Base-by-base conservation (phyloP, 2,329 filamentous ascomycete species). In the Ceratocystis cacaofunesta region DNA sequence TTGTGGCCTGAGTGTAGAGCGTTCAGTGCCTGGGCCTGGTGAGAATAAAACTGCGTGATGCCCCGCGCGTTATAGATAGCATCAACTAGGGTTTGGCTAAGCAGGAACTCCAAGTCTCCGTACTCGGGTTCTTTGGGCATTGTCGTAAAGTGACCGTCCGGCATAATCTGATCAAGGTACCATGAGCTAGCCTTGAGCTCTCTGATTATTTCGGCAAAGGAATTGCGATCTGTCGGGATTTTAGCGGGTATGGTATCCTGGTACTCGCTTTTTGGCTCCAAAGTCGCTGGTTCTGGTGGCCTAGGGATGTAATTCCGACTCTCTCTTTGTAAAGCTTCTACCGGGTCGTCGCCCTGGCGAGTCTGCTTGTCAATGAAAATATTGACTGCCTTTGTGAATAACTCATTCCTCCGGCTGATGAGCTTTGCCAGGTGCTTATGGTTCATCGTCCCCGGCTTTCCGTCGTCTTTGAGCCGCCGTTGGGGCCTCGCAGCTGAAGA, bases 1-100 rank as follows among this genome's bases (percentile, higher is more conserved):
- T 96, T 86, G 46, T 87, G 83, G 0, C 91, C 92, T 2, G 87
- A 83, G 65, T 92, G 81, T 1, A 99, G 78, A 68, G 87, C 84
- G 72, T 99, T 99, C 70, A 99, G 90, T 0, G 94, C 94, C 75
- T 95, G 89, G 0, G 92, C 85, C 75, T 99, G 94, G 73, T 99
- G 94, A 0, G 89, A 85, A 72, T 95, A 99, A 46, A 99, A 82
- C 67, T 87, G 82, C 0, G 86, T 89, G 67, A 99, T 97, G 2
- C 86, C 86, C 70, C 88, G 89, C 7, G 90, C 89, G 70, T 97
- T 97, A 77, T 95, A 99, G 0, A 99, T 76, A 0, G 94, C 92
- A 73, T 99, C 96, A n/a, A 99, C 92, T 62, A 99, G 77, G 69
- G 89, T 83, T 73, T 99, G 94, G 63, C 91, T 96, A 6, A 99